Evolutionary conservation across 805 yeast species (phyloP), one percentile per base, ranked within the genome.

Genomic region (Pichia occidentalis): DNA sequence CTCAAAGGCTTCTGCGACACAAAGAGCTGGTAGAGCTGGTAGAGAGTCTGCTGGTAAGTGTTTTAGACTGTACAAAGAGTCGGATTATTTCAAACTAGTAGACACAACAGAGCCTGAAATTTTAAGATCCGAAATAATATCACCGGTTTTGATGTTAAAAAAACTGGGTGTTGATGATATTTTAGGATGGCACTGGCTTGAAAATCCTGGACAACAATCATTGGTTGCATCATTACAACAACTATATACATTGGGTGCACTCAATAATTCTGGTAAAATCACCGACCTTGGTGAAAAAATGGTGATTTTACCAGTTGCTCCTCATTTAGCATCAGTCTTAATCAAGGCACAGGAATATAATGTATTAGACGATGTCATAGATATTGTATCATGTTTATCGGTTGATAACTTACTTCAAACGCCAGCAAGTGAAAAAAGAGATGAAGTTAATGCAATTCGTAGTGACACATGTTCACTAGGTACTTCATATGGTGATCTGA

Each of bases 21-120:
- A 92, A 64, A 69, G 99, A 61, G 78, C 88, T 32, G 99, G 99
- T 58, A 84, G 99, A 70, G 97, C 99, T n/a, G 99, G 99, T 45
- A 85, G 99, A 75, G 97, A 92, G 62, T 71, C 77, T 13, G 75
- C 82, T 22, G 99, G 99, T 29, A 90, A 90, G 57, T 85, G 92
- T 30, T 92, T 70, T 60, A 64, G 97, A 42, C 62, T 92, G 25
- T 92, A 81, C 57, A 77, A 84, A 34, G 97, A 90, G 50, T 56
- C 63, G 1, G 80, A 84, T 41, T 90, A 74, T 50, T 42, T 59
- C 4, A 70, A 70, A 45, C 63, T 92, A 37, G 78, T 82, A 1
- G 64, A 68, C 32, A 92, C 86, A 53, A 90, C 95, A 5, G 97
- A 90, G 52, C 90, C 98, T 0, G 98, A 92, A 58, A 90, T 92